These are phyloP conservation scores for Viola pubescens DNA, from an alignment of 441 rosid genomes.

Conservation along the genomic window DNA sequence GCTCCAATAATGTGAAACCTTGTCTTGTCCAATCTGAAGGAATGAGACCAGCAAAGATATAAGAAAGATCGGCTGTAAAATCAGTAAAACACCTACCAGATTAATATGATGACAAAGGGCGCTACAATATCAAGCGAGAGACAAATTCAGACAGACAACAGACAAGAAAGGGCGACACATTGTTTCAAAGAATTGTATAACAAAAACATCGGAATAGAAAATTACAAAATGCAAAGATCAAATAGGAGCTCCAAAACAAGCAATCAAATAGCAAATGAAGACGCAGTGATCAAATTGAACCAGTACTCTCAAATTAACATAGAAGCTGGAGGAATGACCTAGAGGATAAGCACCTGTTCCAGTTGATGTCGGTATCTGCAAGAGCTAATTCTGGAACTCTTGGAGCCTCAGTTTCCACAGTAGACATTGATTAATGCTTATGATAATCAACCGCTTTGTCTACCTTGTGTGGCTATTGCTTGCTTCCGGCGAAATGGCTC, in stretches of 20 bases:
- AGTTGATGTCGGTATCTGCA: conserved; percentile 49
- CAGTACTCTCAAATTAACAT: too few species aligned
- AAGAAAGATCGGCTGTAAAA: neutral
- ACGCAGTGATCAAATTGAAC: neutral
- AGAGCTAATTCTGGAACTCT: conserved; percentile 28
- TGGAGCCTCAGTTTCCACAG: conserved; percentile 30
- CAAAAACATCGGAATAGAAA: neutral
- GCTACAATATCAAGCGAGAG: too few species aligned
- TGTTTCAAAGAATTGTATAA: neutral
- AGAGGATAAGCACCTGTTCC: conserved; percentile 28
- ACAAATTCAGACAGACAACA: neutral
- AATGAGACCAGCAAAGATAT: neutral
- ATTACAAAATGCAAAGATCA: neutral
- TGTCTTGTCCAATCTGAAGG: conserved; percentile 49
- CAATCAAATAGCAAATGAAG: neutral
- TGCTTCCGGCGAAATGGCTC: too few species aligned
- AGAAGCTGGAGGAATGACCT: neutral
- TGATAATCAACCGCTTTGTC: too few species aligned
- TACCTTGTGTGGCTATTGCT: too few species aligned
- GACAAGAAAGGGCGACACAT: neutral
- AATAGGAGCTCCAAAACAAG: neutral
- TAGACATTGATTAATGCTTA: conserved; percentile 21
- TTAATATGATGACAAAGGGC: too few species aligned
- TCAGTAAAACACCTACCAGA: neutral
- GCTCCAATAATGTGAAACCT: conserved; percentile 54